Percentiles rank a stretch among this genome's conserved stretches.
Conservation (phyloP, 1,284 basidiomycete genomes). For the Heimioporus retisporus region DNA sequence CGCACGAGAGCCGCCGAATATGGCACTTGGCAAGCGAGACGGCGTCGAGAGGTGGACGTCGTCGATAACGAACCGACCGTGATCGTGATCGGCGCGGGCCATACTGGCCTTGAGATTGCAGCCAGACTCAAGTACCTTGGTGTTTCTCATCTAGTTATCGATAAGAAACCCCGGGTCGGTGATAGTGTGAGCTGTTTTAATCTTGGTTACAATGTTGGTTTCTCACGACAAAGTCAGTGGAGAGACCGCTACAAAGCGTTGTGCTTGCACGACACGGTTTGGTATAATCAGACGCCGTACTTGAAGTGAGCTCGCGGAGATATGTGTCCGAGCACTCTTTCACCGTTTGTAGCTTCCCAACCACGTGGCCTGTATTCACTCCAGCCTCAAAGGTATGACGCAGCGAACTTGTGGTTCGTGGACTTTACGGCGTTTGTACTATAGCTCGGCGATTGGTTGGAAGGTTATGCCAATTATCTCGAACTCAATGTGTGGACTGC, state of each 20-base stretch:
- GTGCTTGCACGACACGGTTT: conserved; percentile 39
- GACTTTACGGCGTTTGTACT: too few relatives aligned
- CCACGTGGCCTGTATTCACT: conserved; percentile 51
- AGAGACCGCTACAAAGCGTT: conserved; percentile 47
- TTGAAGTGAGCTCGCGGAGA: conserved; percentile 29
- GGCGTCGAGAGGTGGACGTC: conserved; percentile 36
- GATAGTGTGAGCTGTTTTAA: conserved; percentile 36
- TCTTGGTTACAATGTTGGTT: conserved; percentile 1
- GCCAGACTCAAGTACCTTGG: conserved; percentile 51
- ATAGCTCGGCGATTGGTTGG: conserved; percentile 69
- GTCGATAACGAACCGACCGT: conserved; percentile 40
- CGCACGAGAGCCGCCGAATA: conserved; percentile 33
- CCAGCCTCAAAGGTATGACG: conserved; percentile 45
- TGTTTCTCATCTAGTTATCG: conserved; percentile 46
- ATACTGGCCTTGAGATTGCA: conserved; percentile 47
- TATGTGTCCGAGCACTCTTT: not conserved
- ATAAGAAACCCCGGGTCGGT: conserved; percentile 46
- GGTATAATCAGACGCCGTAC: conserved; percentile 41
- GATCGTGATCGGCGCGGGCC: conserved; percentile 49
- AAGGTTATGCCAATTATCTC: conserved; percentile 63
- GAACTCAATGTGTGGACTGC: conserved; percentile 70
- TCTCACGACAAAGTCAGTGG: conserved; percentile 33
- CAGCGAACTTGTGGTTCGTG: too few relatives aligned
- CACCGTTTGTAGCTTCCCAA: conserved; percentile 42
- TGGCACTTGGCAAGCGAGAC: conserved; percentile 41